Evolutionary conservation across 768 basidiomycete genomes (phyloP), one percentile per base, ranked within the genome.

Genomic region (Rhodotorula diobovata): DNA sequence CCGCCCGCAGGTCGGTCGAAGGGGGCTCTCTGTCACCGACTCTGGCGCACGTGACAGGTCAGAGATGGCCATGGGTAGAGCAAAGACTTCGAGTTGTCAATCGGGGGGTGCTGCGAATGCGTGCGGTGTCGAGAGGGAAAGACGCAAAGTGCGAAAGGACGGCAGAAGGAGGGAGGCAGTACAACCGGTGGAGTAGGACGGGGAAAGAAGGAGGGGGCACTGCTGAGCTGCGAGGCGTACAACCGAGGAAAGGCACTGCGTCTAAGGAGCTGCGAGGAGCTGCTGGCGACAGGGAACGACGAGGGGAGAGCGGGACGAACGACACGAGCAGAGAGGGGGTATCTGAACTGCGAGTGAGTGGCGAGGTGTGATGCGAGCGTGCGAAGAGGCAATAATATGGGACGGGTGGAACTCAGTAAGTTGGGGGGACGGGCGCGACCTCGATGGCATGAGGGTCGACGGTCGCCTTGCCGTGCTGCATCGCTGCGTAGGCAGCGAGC

Each of bases 401-500:
- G 25, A 12, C 25, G 11, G 25, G 46, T 21, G 46, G 5, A 8
- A 28, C 48, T 50, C 48, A 50, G 48, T 50, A 50, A 30, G 30
- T 18, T 14, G 30, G 53, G 1, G 32, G 16, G 30, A 34, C 10
- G 30, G 53, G 53, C 12, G 15, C n/a, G 30, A 10, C 58, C 11
- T 45, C 58, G n/a, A 32, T 23, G 58, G 56, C 23, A 11, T 20
- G 18, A 14, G 65, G 57, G 48, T 67, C 66, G 41, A 67, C 66
- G 25, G 35, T 28, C 46, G 43, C 28, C 10, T 46, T 48, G 3
- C 30, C 45, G 25, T 37, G 15, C 8, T 59, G 28, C n/a, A 43
- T 8, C 16, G 58, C 48, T 4, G 63, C 67, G 46, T 54, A 68
- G 14, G 55, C 53, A 23, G 61, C 66, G 63, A 61, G 62, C 37